Evolutionary conservation across 2,329 filamentous ascomycete genomes (phyloP).

Genomic region (Botrytis galanthina): DNA sequence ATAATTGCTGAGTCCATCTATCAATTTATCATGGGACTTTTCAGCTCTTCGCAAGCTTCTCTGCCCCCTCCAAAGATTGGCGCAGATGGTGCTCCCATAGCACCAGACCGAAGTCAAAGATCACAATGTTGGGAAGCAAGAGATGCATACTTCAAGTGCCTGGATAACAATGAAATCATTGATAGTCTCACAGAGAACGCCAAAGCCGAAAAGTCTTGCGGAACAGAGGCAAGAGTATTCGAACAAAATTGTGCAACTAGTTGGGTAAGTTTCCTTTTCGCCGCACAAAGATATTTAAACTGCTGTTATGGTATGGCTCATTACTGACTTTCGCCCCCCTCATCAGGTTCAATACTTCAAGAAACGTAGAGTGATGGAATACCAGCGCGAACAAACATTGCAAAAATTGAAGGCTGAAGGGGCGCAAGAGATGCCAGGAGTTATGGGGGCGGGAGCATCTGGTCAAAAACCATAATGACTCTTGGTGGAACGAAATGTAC

Average conservation of each 20-base stretch:
- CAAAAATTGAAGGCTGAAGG: conserved; percentile 73
- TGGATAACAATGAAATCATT: conserved; percentile 78
- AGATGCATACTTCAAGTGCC: conserved; percentile 83
- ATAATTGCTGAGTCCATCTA: neutral
- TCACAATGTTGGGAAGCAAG: conserved; percentile 85
- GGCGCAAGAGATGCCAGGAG: conserved; percentile 55
- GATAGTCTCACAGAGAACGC: conserved; percentile 64
- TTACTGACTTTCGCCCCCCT: conserved; percentile 24
- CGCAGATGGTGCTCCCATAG: conserved; percentile 63
- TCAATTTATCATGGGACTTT: conserved; percentile 48
- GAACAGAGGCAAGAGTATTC: conserved; percentile 61
- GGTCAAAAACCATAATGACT: conserved; percentile 18
- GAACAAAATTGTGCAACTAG: conserved; percentile 83
- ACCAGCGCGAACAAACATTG: conserved; percentile 77
- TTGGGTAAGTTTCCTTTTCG: conserved; percentile 65
- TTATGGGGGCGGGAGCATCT: conserved; percentile 25
- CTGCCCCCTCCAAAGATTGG: conserved; percentile 46
- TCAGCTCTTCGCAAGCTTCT: conserved; percentile 40
- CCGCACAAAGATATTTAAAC: neutral
- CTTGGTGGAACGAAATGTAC: neutral
- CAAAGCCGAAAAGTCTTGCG: conserved; percentile 57
- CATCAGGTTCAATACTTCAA: conserved; percentile 92
- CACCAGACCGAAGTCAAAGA: conserved; percentile 79
- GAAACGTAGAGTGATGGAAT: conserved; percentile 89
- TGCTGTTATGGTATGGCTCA: neutral